These are phyloP conservation scores for Monosporozyma aerobia DNA, from an alignment of 805 yeast species.

Conservation along the genomic window DNA sequence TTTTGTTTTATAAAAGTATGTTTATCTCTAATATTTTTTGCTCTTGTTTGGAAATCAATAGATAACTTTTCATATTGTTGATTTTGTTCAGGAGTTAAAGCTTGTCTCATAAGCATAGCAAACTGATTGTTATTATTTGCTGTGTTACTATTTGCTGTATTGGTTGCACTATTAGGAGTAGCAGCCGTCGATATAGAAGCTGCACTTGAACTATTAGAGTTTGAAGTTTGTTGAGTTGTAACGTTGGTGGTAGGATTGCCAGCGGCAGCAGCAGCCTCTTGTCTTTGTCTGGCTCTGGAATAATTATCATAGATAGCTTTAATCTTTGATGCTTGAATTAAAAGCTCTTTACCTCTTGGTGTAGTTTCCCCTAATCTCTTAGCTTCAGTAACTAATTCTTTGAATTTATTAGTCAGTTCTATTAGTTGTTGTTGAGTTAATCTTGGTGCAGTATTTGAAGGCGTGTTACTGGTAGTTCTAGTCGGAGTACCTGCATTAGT, in stretches of 20 bases:
- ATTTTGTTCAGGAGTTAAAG: slow-evolving; percentile 25
- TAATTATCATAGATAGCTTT: slow-evolving; percentile 51
- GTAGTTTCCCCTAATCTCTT: slow-evolving; percentile 51
- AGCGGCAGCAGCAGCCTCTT: slow-evolving; percentile 16
- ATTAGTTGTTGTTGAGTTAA: slow-evolving; percentile 31
- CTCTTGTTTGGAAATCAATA: slow-evolving; percentile 22
- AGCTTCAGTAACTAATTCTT: slow-evolving; percentile 51
- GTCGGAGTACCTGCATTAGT: not conserved
- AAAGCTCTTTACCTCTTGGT: slow-evolving; percentile 53
- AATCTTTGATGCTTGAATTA: slow-evolving; percentile 53
- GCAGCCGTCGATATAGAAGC: slow-evolving; percentile 4
- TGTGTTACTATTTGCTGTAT: too few relatives aligned
- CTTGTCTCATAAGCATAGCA: slow-evolving; percentile 23
- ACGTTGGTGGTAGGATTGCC: slow-evolving; percentile 9
- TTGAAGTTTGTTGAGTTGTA: slow-evolving; percentile 7
- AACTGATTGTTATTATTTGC: slow-evolving; percentile 10
- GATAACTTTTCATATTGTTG: slow-evolving; percentile 23
- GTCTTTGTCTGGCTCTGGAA: slow-evolving; percentile 32
- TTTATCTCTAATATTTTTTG: slow-evolving; percentile 25
- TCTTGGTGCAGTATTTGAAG: not conserved
- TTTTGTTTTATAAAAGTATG: slow-evolving; percentile 24
- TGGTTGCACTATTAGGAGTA: slow-evolving; percentile 6
- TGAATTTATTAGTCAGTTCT: slow-evolving; percentile 51
- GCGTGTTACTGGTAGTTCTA: not conserved
- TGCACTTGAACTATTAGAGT: not conserved